These are phyloP conservation scores for Luvunga scandens DNA, from an alignment of 345 rosid genomes.

Conservation along the genomic window DNA sequence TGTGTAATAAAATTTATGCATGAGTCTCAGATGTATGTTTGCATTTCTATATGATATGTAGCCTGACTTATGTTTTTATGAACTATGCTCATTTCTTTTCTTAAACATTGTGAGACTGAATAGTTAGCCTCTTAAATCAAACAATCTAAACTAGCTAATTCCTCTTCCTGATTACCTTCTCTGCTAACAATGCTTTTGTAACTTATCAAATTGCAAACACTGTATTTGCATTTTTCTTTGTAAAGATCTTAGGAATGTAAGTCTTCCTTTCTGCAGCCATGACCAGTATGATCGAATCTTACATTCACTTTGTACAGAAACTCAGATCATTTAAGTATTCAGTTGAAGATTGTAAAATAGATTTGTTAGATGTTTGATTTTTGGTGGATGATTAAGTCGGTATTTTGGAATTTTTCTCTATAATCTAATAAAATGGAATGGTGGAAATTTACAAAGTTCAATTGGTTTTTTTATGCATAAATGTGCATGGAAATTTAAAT, in stretches of 20 bases:
- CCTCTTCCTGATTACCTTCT: not conserved
- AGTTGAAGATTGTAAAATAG: not conserved
- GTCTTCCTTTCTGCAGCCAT: not conserved
- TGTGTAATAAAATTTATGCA: not conserved
- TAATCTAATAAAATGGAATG: not conserved
- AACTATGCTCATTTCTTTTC: not conserved
- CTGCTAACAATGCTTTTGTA: not conserved
- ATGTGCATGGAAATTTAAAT: too few species aligned
- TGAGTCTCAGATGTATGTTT: not conserved
- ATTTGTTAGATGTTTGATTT: not conserved
- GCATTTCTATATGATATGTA: not conserved
- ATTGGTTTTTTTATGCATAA: not conserved
- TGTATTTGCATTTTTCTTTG: not conserved
- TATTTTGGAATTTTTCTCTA: not conserved
- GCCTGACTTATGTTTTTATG: not conserved
- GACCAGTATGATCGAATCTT: not conserved
- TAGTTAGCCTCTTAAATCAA: not conserved
- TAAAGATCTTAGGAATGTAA: not conserved
- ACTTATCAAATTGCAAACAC: not conserved
- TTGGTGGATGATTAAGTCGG: not conserved
- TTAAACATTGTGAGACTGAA: not conserved
- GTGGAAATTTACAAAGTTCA: not conserved
- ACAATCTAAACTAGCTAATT: not conserved
- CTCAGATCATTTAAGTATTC: not conserved
- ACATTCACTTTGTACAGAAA: not conserved